These are phyloP conservation scores for Pyricularia sp. DNA, from an alignment of 2,329 filamentous ascomycete species.

Conservation along the genomic window DNA sequence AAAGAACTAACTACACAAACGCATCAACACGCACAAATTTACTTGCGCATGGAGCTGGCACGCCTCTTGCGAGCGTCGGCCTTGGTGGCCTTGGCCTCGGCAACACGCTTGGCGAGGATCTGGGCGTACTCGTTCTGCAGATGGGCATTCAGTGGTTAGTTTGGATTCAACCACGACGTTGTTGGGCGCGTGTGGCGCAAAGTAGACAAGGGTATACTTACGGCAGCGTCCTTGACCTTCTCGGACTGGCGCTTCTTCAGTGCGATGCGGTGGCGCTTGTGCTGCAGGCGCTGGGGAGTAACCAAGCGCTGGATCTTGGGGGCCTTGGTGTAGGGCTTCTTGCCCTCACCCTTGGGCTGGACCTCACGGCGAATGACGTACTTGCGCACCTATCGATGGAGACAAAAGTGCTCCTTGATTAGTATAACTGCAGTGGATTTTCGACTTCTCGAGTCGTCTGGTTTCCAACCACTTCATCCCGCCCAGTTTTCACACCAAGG, in stretches of 20 bases:
- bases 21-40: slow-evolving; percentile 28
- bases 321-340: slow-evolving; percentile 98
- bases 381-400: slow-evolving; percentile 73
- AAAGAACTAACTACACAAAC: slow-evolving; percentile 10
- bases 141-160: background rate
- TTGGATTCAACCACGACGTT: background rate
- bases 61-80: slow-evolving; percentile 93
- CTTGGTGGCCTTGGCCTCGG: slow-evolving; percentile 91
- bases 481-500: background rate
- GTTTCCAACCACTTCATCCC: background rate
- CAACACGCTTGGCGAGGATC: slow-evolving; percentile 92
- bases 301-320: slow-evolving; percentile 99
- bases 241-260: slow-evolving; percentile 98
- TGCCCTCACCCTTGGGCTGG: slow-evolving; percentile 93
- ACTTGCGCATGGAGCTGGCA: slow-evolving; percentile 91
- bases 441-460: background rate
- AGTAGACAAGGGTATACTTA: slow-evolving; percentile 41
- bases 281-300: slow-evolving; percentile 98
- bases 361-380: slow-evolving; percentile 99
- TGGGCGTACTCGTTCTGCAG: slow-evolving; percentile 89
- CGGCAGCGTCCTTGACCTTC: slow-evolving; percentile 97
- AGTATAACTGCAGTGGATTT: slow-evolving; percentile 15
- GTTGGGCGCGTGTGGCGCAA: too few relatives aligned
- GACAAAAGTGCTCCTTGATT: slow-evolving; percentile 28
- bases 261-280: slow-evolving; percentile 97